Percentiles rank a stretch among this genome's conserved stretches.
These are phyloP conservation scores for Wickerhamiella alocasiicola DNA, from an alignment of 805 yeast genomes.

Conservation along the genomic window DNA sequence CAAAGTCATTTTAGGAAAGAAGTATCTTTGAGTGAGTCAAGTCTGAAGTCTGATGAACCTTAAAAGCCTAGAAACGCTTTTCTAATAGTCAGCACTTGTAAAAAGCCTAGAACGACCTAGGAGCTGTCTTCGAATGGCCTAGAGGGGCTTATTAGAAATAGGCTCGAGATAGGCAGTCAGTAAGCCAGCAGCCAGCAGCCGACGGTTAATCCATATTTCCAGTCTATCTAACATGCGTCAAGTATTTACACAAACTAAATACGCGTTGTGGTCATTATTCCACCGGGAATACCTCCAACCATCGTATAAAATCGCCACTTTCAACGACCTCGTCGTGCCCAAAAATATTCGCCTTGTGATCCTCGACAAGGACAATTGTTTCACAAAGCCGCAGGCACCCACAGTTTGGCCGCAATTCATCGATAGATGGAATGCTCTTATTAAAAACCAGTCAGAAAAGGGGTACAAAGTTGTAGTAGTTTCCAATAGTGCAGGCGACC, in stretches of 20 bases:
- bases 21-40: not conserved
- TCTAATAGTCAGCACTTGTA: too few species aligned
- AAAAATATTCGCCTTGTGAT: constrained; percentile 56
- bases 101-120: too few species aligned
- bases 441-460: constrained; percentile 31
- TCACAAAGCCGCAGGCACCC: constrained; percentile 72
- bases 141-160: too few species aligned
- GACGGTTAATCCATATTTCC: too few species aligned
- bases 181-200: too few species aligned
- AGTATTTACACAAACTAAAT: constrained; percentile 9
- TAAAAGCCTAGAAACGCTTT: too few species aligned
- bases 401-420: constrained; percentile 65
- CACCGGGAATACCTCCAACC: constrained; percentile 16
- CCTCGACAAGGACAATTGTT: constrained; percentile 89
- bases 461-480: constrained; percentile 58
- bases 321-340: constrained; percentile 17
- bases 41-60: too few species aligned
- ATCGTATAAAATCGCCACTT: constrained; percentile 13
- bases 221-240: too few species aligned
- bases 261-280: constrained; percentile 11
- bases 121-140: too few species aligned
- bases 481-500: constrained; percentile 80
- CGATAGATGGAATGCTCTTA: constrained; percentile 35
- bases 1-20: not conserved
- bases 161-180: too few species aligned